phyloP scores from a whole-genome alignment of 75 land plant genomes.

The Selaginella tamariscina region DNA sequence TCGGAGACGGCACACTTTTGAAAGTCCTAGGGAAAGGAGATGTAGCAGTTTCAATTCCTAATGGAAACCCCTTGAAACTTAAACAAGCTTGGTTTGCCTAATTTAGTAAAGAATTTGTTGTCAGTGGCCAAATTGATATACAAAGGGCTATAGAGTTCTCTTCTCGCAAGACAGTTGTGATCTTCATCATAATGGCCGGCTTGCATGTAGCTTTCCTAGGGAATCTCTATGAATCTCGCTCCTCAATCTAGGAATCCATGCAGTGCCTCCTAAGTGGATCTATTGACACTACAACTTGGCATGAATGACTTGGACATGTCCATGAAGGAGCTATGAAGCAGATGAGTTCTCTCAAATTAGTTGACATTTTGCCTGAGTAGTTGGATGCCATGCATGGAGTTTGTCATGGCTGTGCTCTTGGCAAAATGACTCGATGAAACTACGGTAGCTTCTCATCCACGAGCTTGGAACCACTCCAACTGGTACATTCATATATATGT shows the following conservation, averaged over 20 bases:
- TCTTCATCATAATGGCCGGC: background rate
- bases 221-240: background rate
- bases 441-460: too few relatives aligned
- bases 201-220: background rate
- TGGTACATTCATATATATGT: slow-evolving; percentile 21
- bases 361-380: background rate
- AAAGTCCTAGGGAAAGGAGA: background rate
- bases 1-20: background rate
- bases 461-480: background rate
- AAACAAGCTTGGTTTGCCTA: background rate
- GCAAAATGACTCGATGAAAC: too few relatives aligned
- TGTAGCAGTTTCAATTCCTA: background rate
- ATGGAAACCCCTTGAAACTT: background rate
- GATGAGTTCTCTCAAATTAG: too few relatives aligned
- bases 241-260: background rate
- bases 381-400: background rate
- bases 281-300: background rate
- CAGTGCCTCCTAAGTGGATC: background rate
- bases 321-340: too few relatives aligned
- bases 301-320: background rate
- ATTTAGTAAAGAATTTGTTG: background rate
- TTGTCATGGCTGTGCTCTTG: background rate
- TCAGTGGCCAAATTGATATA: background rate
- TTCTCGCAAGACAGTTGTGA: background rate
- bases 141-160: background rate